Percentiles rank a stretch among this genome's conserved stretches.
Conservation (phyloP, 331 rosid genomes). For the Quercus tomentella region DNA sequence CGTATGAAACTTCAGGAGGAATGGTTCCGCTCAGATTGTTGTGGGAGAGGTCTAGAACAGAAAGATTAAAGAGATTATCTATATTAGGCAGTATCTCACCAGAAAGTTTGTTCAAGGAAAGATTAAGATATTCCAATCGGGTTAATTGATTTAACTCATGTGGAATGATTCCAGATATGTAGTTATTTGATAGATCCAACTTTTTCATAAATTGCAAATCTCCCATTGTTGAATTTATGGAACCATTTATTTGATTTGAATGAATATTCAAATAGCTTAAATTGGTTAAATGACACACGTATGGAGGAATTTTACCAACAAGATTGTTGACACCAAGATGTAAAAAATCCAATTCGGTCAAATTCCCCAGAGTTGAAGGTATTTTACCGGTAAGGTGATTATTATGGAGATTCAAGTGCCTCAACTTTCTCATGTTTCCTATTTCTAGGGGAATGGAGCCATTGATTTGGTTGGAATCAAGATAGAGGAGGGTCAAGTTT, state of each 20-base stretch:
- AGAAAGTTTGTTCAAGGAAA: no score
- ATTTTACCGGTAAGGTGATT: not conserved
- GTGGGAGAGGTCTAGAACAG: no score
- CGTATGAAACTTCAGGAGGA: fast-evolving
- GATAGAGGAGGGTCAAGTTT: not conserved
- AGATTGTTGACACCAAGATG: not conserved
- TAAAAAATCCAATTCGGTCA: not conserved
- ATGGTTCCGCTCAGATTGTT: not conserved
- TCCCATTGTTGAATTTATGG: not conserved
- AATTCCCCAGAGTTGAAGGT: not conserved
- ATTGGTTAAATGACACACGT: not conserved
- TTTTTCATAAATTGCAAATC: no score
- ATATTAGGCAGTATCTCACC: no score
- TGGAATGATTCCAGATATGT: no score
- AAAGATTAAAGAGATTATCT: fast-evolving
- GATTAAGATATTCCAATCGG: no score
- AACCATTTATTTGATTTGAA: not conserved
- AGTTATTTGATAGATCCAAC: no score
- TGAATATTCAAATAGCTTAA: not conserved
- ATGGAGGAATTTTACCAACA: not conserved
- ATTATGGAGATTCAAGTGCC: not conserved
- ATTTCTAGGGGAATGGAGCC: not conserved
- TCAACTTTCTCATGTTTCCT: not conserved
- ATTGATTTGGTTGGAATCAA: not conserved
- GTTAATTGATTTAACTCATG: no score